phyloP scores from a whole-genome alignment of 2,329 filamentous ascomycete species.

The Diaporthe ampelina region DNA sequence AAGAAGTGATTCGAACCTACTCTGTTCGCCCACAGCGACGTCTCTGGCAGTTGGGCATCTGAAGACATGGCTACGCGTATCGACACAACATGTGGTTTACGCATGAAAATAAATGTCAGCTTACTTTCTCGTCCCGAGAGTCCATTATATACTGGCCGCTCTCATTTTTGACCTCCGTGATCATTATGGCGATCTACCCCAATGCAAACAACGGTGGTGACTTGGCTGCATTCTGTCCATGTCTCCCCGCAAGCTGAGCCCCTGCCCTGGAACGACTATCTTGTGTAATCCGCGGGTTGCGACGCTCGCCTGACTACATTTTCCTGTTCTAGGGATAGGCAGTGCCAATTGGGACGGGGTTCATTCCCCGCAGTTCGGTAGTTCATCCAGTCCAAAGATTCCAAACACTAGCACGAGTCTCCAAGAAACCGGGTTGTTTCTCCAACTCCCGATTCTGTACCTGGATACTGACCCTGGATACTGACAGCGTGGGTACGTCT shows the following conservation, averaged over 20 bases:
- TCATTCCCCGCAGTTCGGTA: slow-evolving; percentile 22
- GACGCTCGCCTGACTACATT: neutral
- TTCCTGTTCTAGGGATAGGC: neutral
- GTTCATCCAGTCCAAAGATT: neutral
- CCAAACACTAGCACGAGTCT: neutral
- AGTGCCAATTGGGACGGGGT: neutral
- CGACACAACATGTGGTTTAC: slow-evolving; percentile 35
- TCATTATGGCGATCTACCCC: slow-evolving; percentile 15
- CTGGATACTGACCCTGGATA: too few relatives aligned
- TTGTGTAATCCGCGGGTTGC: neutral
- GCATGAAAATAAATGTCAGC: slow-evolving; percentile 46
- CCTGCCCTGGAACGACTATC: neutral
- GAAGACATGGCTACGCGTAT: slow-evolving; percentile 42
- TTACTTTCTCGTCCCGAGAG: neutral
- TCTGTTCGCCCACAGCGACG: slow-evolving; percentile 54
- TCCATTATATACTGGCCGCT: slow-evolving; percentile 5
- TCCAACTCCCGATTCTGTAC: too few relatives aligned
- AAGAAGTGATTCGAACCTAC: neutral
- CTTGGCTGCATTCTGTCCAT: slow-evolving; percentile 1
- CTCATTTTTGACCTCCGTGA: slow-evolving; percentile 15
- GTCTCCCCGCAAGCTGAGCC: slow-evolving; percentile 2
- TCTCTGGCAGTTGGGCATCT: slow-evolving; percentile 48
- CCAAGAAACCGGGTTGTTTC: neutral
- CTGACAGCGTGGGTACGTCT: too few relatives aligned
- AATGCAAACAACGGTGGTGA: neutral